Conservation (phyloP, 192 early-diverging fungal genomes). For the Geranomyces variabilis region DNA sequence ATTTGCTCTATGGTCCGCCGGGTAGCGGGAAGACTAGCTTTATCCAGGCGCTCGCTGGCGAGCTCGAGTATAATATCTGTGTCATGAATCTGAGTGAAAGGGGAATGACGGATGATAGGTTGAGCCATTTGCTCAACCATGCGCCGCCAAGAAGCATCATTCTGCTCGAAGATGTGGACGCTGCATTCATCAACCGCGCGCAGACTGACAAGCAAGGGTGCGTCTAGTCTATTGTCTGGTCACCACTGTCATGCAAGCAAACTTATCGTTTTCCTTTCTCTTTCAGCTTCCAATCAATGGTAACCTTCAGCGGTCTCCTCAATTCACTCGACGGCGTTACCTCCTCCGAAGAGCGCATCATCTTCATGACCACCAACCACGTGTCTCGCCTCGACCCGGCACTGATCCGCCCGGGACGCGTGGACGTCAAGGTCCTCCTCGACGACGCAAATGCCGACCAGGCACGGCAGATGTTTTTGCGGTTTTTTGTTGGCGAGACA, state of each 20-base stretch:
- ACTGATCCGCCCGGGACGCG: constrained; percentile 73
- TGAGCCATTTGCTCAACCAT: constrained; percentile 51
- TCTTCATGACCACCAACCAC: constrained; percentile 85
- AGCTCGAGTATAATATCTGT: constrained; percentile 76
- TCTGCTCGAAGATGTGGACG: constrained; percentile 77
- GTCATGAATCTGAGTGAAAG: constrained; percentile 72
- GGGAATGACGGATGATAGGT: constrained; percentile 70
- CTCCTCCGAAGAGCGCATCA: constrained; percentile 72
- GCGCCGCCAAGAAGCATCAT: constrained; percentile 63
- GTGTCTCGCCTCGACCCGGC: constrained; percentile 70
- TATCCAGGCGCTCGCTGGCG: constrained; percentile 74
- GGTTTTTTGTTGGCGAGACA: constrained; percentile 63
- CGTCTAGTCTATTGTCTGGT: not conserved
- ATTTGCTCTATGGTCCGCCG: constrained; percentile 72
- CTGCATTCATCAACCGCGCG: constrained; percentile 68
- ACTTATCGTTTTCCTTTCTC: not conserved
- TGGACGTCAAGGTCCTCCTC: constrained; percentile 63
- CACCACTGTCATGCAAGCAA: not conserved
- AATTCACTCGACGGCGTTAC: constrained; percentile 80
- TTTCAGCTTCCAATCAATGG: constrained; percentile 46
- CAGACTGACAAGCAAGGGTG: constrained; percentile 73
- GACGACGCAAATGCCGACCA: constrained; percentile 63
- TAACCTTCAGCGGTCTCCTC: constrained; percentile 67
- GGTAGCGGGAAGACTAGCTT: constrained; percentile 75
- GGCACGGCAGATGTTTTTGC: constrained; percentile 65